phyloP scores from a whole-genome alignment of 306 rosid species.

The Gynostemma pentaphyllum region DNA sequence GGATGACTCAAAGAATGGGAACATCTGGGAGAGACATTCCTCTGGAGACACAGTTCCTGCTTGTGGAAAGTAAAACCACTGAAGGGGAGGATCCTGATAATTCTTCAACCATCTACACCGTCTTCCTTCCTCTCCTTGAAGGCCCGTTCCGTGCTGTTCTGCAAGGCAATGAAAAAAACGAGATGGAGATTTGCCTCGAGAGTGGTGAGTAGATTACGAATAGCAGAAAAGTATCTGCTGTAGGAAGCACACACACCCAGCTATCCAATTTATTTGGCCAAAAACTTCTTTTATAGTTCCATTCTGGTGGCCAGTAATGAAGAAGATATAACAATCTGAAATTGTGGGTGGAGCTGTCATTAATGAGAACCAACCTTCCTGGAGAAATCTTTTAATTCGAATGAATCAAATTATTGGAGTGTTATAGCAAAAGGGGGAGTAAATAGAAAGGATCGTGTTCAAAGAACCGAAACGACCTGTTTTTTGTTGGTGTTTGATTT shows the following conservation, averaged over 20 bases:
- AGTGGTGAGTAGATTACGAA: conserved; percentile 75
- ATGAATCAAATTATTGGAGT: conserved; percentile 44
- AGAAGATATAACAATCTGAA: conserved; percentile 24
- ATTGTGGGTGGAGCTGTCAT: conserved; percentile 37
- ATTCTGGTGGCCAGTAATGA: conserved; percentile 25
- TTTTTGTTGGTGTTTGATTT: conserved; percentile 58
- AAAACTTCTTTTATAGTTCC: conserved; percentile 26
- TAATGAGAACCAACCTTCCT: conserved; percentile 28
- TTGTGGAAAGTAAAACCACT: conserved; percentile 55
- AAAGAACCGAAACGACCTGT: conserved; percentile 30
- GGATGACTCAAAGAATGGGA: conserved; percentile 99
- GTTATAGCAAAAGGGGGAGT: conserved; percentile 39
- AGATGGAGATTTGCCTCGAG: conserved; percentile 79
- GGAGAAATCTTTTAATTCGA: conserved; percentile 31
- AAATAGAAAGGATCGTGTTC: conserved; percentile 29
- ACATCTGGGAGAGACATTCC: conserved; percentile 79
- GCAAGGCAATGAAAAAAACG: conserved; percentile 80
- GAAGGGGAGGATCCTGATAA: conserved; percentile 33
- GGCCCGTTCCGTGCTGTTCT: conserved; percentile 85
- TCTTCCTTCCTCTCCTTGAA: conserved; percentile 88
- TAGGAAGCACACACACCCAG: conserved; percentile 23
- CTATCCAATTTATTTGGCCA: conserved; percentile 25
- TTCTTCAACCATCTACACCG: conserved; percentile 57
- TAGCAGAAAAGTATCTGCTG: conserved; percentile 22
- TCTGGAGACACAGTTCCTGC: conserved; percentile 89